Evolutionary conservation across 1,284 basidiomycete genomes (phyloP).

Genomic region (Trichosporon sp.): DNA sequence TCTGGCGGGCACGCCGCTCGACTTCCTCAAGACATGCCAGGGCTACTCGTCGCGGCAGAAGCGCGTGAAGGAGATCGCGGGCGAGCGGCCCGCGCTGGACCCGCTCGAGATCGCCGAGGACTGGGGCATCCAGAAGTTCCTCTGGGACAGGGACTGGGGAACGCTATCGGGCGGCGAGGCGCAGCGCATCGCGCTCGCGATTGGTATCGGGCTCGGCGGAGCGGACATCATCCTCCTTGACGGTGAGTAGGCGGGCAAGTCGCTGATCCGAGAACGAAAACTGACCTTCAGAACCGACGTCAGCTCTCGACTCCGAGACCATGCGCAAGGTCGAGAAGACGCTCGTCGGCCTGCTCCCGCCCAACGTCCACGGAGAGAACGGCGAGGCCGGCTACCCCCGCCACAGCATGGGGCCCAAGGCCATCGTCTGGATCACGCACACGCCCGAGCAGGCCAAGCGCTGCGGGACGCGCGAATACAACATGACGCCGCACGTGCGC

Average conservation of each 20-base stretch:
- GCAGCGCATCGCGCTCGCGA: constrained; percentile 71
- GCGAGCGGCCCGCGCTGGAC: constrained; percentile 31
- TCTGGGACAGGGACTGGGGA: constrained; percentile 74
- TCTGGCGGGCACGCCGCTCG: constrained; percentile 70
- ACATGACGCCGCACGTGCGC: constrained; percentile 19
- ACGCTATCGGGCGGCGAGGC: constrained; percentile 76
- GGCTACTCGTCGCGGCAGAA: constrained; percentile 57
- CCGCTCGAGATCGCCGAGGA: constrained; percentile 58
- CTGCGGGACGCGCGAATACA: constrained; percentile 59
- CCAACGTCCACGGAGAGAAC: neutral
- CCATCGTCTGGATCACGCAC: constrained; percentile 81
- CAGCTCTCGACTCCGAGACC: constrained; percentile 70
- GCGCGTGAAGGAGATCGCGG: constrained; percentile 18
- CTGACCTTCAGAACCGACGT: constrained; percentile 66
- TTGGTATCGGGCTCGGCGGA: constrained; percentile 64
- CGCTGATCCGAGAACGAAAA: neutral
- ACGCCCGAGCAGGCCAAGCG: constrained; percentile 70
- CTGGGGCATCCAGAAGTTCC: constrained; percentile 63
- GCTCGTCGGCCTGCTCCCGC: constrained; percentile 56
- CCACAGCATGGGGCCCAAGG: constrained; percentile 54
- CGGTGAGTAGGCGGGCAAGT: constrained; percentile 55
- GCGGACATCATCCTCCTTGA: constrained; percentile 79
- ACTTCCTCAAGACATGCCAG: constrained; percentile 61
- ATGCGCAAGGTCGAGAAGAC: constrained; percentile 62
- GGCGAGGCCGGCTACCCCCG: constrained; percentile 3